phyloP scores from a whole-genome alignment of 371 early-diverging fungal species.

The Amoeboaphelidium protococcarum region DNA sequence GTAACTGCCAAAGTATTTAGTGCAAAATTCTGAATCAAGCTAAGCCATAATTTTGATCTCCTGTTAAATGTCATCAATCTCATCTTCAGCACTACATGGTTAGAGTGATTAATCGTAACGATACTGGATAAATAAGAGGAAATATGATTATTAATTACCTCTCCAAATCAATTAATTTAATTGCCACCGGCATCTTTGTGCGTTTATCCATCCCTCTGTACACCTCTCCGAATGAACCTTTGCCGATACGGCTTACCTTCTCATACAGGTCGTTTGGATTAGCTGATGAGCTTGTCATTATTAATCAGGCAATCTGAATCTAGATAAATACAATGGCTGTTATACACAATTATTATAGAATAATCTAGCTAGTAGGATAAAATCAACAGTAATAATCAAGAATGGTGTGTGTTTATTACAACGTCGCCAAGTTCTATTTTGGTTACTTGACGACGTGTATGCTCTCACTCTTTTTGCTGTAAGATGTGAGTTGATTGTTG shows the following conservation, averaged over 20 bases:
- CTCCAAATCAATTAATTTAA: conserved; percentile 56
- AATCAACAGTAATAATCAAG: too few relatives aligned
- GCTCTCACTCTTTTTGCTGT: too few relatives aligned
- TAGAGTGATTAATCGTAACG: too few relatives aligned
- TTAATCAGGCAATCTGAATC: not conserved
- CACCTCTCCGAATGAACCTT: conserved; percentile 74
- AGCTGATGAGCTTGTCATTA: not conserved
- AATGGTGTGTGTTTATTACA: too few relatives aligned
- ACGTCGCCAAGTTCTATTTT: too few relatives aligned
- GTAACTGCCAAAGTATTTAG: conserved; percentile 72
- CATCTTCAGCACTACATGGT: conserved; percentile 54
- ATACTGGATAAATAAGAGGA: too few relatives aligned
- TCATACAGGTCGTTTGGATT: not conserved
- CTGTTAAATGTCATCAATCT: conserved; percentile 77
- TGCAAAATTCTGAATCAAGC: conserved; percentile 63
- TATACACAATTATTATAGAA: too few relatives aligned
- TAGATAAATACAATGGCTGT: too few relatives aligned
- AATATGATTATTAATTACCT: too few relatives aligned
- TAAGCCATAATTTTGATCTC: conserved; percentile 74
- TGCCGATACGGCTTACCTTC: conserved; percentile 5
- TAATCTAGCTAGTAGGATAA: too few relatives aligned
- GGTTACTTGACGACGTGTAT: too few relatives aligned
- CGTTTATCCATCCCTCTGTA: conserved; percentile 61
- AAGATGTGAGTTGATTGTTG: too few relatives aligned
- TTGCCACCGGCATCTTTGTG: conserved; percentile 53